These are phyloP conservation scores for Clonostachys rhizophaga DNA, from an alignment of 2,329 filamentous ascomycete genomes.

Conservation along the genomic window DNA sequence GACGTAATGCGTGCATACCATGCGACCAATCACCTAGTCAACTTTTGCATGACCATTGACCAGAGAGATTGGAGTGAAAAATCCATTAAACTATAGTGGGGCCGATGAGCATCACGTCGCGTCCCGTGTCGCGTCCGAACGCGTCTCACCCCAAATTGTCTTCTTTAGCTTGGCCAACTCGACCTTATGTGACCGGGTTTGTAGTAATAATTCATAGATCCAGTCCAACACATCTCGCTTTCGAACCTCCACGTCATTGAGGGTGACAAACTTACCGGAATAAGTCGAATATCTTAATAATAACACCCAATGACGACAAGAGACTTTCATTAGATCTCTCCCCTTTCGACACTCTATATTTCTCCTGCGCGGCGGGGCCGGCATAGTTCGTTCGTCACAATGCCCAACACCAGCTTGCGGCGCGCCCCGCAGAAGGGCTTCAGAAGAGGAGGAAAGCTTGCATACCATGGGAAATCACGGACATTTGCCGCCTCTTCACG, in stretches of 20 bases:
- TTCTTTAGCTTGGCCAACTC: not conserved
- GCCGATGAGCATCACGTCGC: conserved; percentile 1
- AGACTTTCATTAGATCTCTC: not conserved
- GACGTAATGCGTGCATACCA: too few species aligned
- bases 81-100: conserved; percentile 3
- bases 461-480: conserved; percentile 67
- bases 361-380: not conserved
- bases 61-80: too few species aligned
- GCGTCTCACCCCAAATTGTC: conserved; percentile 2
- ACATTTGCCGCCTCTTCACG: conserved; percentile 77
- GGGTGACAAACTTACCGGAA: not conserved
- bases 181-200: not conserved
- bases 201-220: not conserved
- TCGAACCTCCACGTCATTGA: not conserved
- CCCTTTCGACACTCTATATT: not conserved
- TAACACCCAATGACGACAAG: not conserved
- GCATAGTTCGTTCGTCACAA: conserved; percentile 19
- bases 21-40: too few species aligned
- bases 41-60: too few species aligned
- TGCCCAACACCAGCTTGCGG: conserved; percentile 58
- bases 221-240: not conserved
- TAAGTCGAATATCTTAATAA: not conserved
- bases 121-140: conserved; percentile 4
- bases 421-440: conserved; percentile 57
- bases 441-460: conserved; percentile 63